A percentile compares a stretch with the other conserved stretches of the same genome.
phyloP scores from a whole-genome alignment of 1,284 basidiomycete species.

The Trametes pubescens region DNA sequence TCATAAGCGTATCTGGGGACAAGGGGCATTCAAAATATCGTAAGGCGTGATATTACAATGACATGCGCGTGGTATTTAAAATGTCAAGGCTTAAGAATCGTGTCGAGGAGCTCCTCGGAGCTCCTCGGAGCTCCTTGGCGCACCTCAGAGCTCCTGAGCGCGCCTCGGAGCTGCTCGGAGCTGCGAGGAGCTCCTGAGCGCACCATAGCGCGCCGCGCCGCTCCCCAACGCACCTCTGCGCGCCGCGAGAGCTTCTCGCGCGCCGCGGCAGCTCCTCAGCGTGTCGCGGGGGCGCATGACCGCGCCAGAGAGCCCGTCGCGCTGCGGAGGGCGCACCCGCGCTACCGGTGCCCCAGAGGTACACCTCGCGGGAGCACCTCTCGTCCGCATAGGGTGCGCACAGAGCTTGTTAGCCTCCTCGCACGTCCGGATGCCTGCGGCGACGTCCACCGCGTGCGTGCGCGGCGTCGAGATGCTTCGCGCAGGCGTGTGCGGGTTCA shows the following conservation, averaged over 20 bases:
- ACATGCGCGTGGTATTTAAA: background rate
- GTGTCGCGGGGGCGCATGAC: background rate
- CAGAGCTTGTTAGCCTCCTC: too few relatives aligned
- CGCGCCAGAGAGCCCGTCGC: background rate
- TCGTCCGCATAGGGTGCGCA: too few relatives aligned
- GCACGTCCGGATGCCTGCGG: too few relatives aligned
- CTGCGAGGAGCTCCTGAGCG: background rate
- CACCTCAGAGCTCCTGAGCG: background rate
- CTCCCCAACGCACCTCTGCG: background rate
- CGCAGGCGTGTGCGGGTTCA: constrained; percentile 39
- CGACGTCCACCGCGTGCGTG: constrained; percentile 4
- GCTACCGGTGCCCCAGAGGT: background rate
- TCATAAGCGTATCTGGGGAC: background rate
- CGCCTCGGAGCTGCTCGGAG: too few relatives aligned
- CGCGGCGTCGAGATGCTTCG: constrained; percentile 34
- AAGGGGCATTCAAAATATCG: background rate
- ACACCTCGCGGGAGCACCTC: too few relatives aligned
- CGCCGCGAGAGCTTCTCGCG: too few relatives aligned
- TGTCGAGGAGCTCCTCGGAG: background rate
- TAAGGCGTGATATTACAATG: background rate
- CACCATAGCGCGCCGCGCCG: background rate
- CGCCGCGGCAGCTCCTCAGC: background rate
- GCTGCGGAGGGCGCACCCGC: too few relatives aligned
- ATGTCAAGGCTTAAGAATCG: background rate
- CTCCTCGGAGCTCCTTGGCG: background rate